Base-by-base conservation (phyloP, 2,329 filamentous ascomycete species). In the Calonectria hawksworthii region DNA sequence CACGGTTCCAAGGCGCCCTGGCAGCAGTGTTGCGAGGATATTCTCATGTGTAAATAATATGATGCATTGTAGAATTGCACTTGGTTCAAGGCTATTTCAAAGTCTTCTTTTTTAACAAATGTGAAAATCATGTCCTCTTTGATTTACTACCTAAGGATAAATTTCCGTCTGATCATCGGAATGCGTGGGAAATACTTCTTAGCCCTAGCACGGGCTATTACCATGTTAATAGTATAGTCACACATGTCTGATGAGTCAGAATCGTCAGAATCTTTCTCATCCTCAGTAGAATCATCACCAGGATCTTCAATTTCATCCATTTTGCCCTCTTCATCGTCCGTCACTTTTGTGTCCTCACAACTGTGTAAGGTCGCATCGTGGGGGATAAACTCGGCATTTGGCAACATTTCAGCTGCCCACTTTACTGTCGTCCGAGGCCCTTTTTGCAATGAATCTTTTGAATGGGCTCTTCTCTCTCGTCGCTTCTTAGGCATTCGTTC, bases 171-270 rank as follows among this genome's bases (percentile, higher is more conserved):
- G 3, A 63, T 18, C 56, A 63, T 63, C 23, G 56, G 56, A 28
- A 63, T 63, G 9, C 56, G 56, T 21, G 56, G 56, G 9, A 28
- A 65, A 28, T 65, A 65, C 18, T 10, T 65, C 10, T 38, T n/a
- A 1, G 38, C 26, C 21, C 41, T 50, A 16, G 1, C 34, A 32
- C 61, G 61, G 4, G 5, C 2, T 2, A 50, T 11, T 13, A 65
- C 21, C 61, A 65, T 50, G 8, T 65, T 65, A 10, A 65, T 50
- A 6, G 41, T 50, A 50, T 47, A 50, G 44, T 65, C 61, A 9
- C 61, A 28, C 56, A 41, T 63, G 23, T 63, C 56, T 28, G 56
- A 63, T 21, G 56, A 63, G 41, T 63, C 56, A 63, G 34, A 63
- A 18, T 63, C 56, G 5, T 61, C 56, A 16, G 38, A 65, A 13